A percentile compares a stretch with the other conserved stretches of the same genome.
These are phyloP conservation scores for Akanthomyces dipterigenus DNA, from an alignment of 2,329 filamentous ascomycete species.

Conservation along the genomic window DNA sequence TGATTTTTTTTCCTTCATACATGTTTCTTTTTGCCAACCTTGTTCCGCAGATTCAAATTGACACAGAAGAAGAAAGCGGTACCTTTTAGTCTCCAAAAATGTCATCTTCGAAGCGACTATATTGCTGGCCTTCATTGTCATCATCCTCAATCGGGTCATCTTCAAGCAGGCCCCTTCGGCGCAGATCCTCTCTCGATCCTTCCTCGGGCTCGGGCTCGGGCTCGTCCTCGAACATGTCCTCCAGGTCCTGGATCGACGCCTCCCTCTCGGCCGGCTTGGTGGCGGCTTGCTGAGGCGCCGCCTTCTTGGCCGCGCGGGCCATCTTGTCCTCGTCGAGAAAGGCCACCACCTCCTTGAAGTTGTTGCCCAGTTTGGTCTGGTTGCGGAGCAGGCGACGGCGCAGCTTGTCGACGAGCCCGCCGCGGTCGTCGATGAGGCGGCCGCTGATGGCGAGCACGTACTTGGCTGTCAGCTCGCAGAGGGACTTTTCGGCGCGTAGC, in stretches of 20 bases:
- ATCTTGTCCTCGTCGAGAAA: slow-evolving; percentile 68
- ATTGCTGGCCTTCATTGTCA: slow-evolving; percentile 20
- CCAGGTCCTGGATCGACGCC: slow-evolving; percentile 25
- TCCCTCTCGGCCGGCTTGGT: slow-evolving; percentile 26
- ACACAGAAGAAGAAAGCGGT: neutral
- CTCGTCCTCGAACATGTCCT: slow-evolving; percentile 39
- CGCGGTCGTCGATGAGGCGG: slow-evolving; percentile 62
- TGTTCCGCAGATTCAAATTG: neutral
- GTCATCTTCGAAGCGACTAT: slow-evolving; percentile 37
- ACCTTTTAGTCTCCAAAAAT: slow-evolving; percentile 40
- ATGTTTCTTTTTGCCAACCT: neutral
- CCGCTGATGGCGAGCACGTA: slow-evolving; percentile 75
- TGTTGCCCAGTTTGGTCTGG: slow-evolving; percentile 69
- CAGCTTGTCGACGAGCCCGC: slow-evolving; percentile 55
- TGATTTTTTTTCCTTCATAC: neutral
- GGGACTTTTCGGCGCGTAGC: slow-evolving; percentile 72
- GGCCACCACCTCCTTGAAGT: slow-evolving; percentile 76
- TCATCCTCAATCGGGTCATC: slow-evolving; percentile 36
- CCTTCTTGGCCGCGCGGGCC: slow-evolving; percentile 36
- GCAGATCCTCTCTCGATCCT: slow-evolving; percentile 51
- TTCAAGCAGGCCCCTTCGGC: slow-evolving; percentile 47
- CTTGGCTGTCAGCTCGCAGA: slow-evolving; percentile 81
- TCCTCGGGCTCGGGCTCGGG: slow-evolving; percentile 52
- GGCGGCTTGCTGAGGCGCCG: slow-evolving; percentile 16
- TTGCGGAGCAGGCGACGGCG: slow-evolving; percentile 71